Conservation (phyloP, 306 rosid species). For the Trifolium repens region DNA sequence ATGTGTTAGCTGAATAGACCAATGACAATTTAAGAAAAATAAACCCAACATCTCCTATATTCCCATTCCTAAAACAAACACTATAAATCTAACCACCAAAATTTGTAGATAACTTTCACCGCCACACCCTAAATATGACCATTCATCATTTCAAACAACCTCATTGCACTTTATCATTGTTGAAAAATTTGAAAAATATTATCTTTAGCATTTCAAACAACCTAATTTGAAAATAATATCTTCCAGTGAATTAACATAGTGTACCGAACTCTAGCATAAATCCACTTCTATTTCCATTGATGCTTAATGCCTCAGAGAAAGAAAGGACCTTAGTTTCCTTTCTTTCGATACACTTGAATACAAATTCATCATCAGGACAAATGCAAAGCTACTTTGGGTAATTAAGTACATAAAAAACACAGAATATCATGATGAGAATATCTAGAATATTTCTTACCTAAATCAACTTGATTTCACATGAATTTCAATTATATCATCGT, state of each 20-base stretch:
- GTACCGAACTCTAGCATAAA: conserved; percentile 3
- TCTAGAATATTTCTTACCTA: conserved; percentile 46
- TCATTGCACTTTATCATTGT: conserved; percentile 6
- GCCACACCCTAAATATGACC: conserved; percentile 4
- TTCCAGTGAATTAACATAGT: conserved; percentile 11
- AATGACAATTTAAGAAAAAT: no score
- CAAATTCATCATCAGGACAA: neutral
- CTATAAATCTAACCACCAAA: no score
- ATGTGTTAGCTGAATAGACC: no score
- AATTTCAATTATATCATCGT: conserved; percentile 83
- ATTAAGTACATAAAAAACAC: neutral
- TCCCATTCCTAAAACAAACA: no score
- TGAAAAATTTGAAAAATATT: conserved; percentile 11
- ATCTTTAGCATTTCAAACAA: conserved; percentile 25
- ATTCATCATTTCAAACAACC: conserved; percentile 21
- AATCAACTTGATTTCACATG: conserved; percentile 60
- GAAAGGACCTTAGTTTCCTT: neutral
- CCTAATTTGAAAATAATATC: conserved; percentile 24
- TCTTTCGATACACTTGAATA: neutral
- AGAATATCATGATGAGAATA: conserved; percentile 24
- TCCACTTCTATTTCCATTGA: conserved; percentile 11
- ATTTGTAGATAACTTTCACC: no score
- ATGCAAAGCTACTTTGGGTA: conserved; percentile 1
- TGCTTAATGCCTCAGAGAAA: conserved; percentile 17
- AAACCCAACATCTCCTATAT: no score